Percentiles rank a stretch among this genome's conserved stretches.
Evolutionary conservation across 805 yeast species (phyloP).

Genomic region (Candida chauliodis): DNA sequence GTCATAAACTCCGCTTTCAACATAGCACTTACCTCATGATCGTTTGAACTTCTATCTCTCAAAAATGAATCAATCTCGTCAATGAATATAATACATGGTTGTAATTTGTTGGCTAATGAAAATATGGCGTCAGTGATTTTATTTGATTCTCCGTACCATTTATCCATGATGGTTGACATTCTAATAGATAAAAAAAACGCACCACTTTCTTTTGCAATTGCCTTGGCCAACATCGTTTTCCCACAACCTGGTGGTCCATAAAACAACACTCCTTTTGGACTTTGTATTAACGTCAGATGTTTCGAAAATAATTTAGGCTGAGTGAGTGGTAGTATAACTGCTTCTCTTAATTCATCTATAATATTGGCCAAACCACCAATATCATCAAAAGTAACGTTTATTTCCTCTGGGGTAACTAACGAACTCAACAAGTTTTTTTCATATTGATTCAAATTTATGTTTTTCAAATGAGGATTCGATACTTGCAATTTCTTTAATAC

Average conservation of each 20-base stretch:
- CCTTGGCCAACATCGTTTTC: constrained; percentile 95
- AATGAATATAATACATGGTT: constrained; percentile 92
- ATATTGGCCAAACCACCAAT: constrained; percentile 86
- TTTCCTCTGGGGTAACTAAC: constrained; percentile 81
- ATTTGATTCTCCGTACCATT: constrained; percentile 96
- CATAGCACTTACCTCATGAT: constrained; percentile 94
- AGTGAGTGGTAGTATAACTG: constrained; percentile 79
- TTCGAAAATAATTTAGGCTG: constrained; percentile 71
- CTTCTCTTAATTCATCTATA: constrained; percentile 80
- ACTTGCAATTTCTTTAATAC: constrained; percentile 33
- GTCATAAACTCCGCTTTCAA: constrained; percentile 97
- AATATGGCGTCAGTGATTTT: constrained; percentile 92
- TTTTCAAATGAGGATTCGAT: constrained; percentile 55
- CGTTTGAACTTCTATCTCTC: constrained; percentile 76
- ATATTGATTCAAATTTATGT: constrained; percentile 59
- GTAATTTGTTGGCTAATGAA: constrained; percentile 80
- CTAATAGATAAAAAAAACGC: constrained; percentile 89
- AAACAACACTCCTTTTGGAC: constrained; percentile 90
- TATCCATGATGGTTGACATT: constrained; percentile 93
- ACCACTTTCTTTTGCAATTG: constrained; percentile 85
- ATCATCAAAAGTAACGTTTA: constrained; percentile 70
- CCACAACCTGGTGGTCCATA: constrained; percentile 99
- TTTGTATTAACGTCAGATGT: constrained; percentile 67
- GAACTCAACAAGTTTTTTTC: constrained; percentile 75
- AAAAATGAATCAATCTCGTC: constrained; percentile 96